phyloP scores from a whole-genome alignment of 371 early-diverging fungal species.

The Rhizopus stolonifer region DNA sequence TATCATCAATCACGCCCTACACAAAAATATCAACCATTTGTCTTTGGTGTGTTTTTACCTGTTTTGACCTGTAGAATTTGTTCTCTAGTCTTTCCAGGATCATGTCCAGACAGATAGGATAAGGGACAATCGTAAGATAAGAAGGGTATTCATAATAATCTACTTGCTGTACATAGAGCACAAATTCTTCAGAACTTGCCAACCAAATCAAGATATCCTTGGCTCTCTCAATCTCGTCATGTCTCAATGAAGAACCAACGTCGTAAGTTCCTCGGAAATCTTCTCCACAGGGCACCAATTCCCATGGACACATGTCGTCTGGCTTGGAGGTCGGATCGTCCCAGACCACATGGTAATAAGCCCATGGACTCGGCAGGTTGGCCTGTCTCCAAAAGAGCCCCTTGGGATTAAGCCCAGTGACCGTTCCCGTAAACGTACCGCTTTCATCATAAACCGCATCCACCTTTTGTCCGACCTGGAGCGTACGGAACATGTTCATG shows the following conservation, averaged over 20 bases:
- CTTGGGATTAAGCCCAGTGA: constrained; percentile 31
- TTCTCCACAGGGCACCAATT: constrained; percentile 42
- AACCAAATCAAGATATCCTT: constrained; percentile 39
- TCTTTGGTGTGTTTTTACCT: constrained; percentile 25
- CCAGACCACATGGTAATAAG: constrained; percentile 58
- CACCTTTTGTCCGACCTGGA: constrained; percentile 55
- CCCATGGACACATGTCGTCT: constrained; percentile 56
- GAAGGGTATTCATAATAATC: constrained; percentile 64
- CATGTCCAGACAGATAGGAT: constrained; percentile 69
- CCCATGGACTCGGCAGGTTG: constrained; percentile 49
- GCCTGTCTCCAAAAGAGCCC: constrained; percentile 39
- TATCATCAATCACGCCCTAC: constrained; percentile 65
- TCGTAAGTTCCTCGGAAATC: constrained; percentile 39
- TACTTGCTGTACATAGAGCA: constrained; percentile 66
- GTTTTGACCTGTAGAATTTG: constrained; percentile 62
- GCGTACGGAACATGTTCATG: constrained; percentile 41
- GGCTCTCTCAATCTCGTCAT: constrained; percentile 30
- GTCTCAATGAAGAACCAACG: constrained; percentile 14
- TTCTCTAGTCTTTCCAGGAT: constrained; percentile 56
- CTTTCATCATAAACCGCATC: constrained; percentile 65
- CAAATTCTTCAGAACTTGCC: constrained; percentile 44
- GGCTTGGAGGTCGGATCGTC: constrained; percentile 35
- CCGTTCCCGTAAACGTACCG: constrained; percentile 58
- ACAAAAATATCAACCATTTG: background rate
- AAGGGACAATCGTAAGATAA: constrained; percentile 65